Base-by-base conservation (phyloP, 805 yeast species). In the Wickerhamomyces chambardii region DNA sequence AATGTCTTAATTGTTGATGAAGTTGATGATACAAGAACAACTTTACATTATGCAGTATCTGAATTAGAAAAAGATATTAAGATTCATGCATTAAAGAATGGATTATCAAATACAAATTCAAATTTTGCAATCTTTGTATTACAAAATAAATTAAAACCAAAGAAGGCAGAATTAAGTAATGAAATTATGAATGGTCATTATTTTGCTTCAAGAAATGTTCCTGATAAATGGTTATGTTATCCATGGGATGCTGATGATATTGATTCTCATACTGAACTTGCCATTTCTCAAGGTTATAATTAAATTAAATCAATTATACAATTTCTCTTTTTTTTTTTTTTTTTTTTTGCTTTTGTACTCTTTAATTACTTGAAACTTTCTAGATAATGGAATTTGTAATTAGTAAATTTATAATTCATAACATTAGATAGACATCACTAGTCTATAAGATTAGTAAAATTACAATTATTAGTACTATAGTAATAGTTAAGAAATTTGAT, bases 1-100 rank as follows among this genome's bases (percentile, higher is more conserved):
- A 78, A 77, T 53, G 68, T 85, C 28, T 61, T 85, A 45, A 83
- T 85, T 48, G 92, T 85, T 26, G 95, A 85, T 57, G 95, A 85
- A 63, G 95, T 85, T 32, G 95, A 85, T 57, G 95, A 85, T 55
- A 84, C 95, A 17, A 80, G 95, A 68, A 85, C 95, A 35, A 85
- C 95, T 3, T 64, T 85, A 38, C 90, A 83, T 55, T 85, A 84
- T 51, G 95, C 95, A 3, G 72, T 84, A 28, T 65, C 75, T 10
- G 95, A 85, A 58, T 65, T 85, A 43, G 70, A 77, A 54, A 55
- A 58, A 33, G 74, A 69, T 40, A 78, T 84, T 31, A 59, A 61
- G 33, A 70, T 65, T 36, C 77, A 78, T 47, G 84, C 84, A 43
- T 62, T 59, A 40, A 65, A 67, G 48, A 61, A 77, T 37, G 79